Conservation (phyloP, 2,329 filamentous ascomycete genomes). For the Sporothrix inflata region DNA sequence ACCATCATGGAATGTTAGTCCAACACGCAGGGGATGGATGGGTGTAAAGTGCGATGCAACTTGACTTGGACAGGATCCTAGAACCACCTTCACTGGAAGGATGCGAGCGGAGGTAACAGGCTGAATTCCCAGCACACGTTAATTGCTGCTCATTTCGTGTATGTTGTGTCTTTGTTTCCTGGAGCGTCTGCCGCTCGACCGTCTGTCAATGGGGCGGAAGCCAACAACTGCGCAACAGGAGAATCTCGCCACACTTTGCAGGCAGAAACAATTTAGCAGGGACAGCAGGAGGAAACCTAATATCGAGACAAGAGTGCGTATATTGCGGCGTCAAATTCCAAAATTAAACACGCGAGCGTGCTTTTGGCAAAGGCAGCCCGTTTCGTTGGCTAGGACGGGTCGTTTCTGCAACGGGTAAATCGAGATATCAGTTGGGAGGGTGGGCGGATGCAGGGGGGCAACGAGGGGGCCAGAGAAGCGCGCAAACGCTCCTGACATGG, state of each 20-base stretch:
- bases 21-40: background rate
- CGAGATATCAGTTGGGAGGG: constrained; percentile 16
- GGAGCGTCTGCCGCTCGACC: constrained; percentile 11
- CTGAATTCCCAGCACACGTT: constrained; percentile 10
- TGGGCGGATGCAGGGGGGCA: constrained; percentile 5
- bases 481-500: constrained; percentile 6
- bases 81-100: constrained; percentile 10
- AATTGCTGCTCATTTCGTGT: constrained; percentile 19
- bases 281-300: background rate
- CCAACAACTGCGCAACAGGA: background rate
- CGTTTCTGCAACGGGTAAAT: constrained; percentile 21
- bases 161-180: background rate
- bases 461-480: background rate
- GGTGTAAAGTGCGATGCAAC: constrained; percentile 8
- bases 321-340: constrained; percentile 16
- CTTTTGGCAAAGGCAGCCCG: background rate
- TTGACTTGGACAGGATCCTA: background rate
- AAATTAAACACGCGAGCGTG: constrained; percentile 6
- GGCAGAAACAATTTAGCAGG: constrained; percentile 6
- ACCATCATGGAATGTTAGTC: background rate
- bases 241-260: constrained; percentile 12
- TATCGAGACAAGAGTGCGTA: background rate
- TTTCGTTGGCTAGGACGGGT: constrained; percentile 21
- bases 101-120: constrained; percentile 17
- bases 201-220: background rate